Evolutionary conservation across 148 eudicot genomes (phyloP).

Genomic region (Hydrangea macrophylla): DNA sequence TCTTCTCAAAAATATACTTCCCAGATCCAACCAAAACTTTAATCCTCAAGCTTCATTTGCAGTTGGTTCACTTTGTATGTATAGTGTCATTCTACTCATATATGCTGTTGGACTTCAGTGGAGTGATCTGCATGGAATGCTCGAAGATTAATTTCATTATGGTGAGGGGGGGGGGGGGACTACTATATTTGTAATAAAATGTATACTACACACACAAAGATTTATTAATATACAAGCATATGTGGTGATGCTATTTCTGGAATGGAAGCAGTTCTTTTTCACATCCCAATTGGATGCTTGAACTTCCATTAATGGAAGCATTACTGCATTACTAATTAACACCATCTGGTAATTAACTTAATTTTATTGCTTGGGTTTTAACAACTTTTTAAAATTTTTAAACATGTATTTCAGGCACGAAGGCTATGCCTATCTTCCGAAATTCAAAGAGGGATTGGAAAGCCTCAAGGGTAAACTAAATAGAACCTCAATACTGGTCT

Average conservation of each 20-base stretch:
- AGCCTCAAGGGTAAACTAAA: conserved; percentile 5
- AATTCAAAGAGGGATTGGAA: conserved; percentile 15
- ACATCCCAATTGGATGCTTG: too few species aligned
- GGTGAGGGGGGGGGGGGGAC: conserved; percentile 24
- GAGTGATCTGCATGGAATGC: conserved; percentile 44
- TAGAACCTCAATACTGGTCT: conserved; percentile 29
- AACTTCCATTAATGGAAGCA: too few species aligned
- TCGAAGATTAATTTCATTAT: conserved; percentile 27
- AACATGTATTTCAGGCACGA: conserved; percentile 32
- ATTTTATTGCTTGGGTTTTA: not conserved
- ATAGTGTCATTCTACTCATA: conserved; percentile 35
- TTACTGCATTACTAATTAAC: not conserved
- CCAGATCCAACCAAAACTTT: too few species aligned
- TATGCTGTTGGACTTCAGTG: conserved; percentile 45
- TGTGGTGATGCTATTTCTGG: not conserved
- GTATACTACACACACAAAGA: too few species aligned
- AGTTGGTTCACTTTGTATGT: conserved; percentile 50
- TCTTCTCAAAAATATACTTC: too few species aligned
- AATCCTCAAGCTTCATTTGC: conserved; percentile 12
- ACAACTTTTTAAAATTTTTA: not conserved
- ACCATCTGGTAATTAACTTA: conserved; percentile 1
- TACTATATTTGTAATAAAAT: too few species aligned
- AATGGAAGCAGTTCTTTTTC: too few species aligned
- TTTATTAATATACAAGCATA: too few species aligned
- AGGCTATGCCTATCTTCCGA: conserved; percentile 28